Conservation (phyloP, 345 rosid genomes). For the Corymbia maculata region DNA sequence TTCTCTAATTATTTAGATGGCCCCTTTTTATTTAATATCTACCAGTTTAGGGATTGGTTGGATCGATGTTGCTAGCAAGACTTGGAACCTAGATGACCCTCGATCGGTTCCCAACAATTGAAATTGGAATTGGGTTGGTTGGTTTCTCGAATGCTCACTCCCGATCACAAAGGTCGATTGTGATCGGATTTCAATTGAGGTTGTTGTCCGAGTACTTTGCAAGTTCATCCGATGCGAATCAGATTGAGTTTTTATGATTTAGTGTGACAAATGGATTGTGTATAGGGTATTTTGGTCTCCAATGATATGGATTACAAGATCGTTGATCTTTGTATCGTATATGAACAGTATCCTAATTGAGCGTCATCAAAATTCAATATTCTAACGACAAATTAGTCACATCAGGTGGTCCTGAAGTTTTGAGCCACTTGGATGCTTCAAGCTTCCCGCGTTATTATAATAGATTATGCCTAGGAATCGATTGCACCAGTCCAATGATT, state of each 20-base stretch:
- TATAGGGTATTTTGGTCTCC: neutral
- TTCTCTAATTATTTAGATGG: neutral
- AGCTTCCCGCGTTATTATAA: neutral
- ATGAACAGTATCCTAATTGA: neutral
- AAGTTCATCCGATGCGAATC: neutral
- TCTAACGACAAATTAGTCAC: neutral
- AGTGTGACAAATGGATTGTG: too few species aligned
- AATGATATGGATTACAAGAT: neutral
- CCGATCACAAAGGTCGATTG: accelerated
- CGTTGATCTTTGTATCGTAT: neutral
- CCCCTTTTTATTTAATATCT: neutral
- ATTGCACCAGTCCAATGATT: neutral
- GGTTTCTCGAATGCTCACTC: too few species aligned
- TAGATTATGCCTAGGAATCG: neutral
- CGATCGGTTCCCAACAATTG: neutral
- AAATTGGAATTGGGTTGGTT: neutral
- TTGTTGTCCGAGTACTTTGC: accelerated
- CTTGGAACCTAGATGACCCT: too few species aligned
- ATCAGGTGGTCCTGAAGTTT: neutral
- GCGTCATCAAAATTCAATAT: neutral
- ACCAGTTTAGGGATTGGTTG: neutral
- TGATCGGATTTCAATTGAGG: neutral
- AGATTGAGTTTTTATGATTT: neutral
- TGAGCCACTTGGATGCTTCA: neutral
- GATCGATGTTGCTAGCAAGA: neutral